Base-by-base conservation (phyloP, 2,329 filamentous ascomycete genomes). In the Botrytis porri region DNA sequence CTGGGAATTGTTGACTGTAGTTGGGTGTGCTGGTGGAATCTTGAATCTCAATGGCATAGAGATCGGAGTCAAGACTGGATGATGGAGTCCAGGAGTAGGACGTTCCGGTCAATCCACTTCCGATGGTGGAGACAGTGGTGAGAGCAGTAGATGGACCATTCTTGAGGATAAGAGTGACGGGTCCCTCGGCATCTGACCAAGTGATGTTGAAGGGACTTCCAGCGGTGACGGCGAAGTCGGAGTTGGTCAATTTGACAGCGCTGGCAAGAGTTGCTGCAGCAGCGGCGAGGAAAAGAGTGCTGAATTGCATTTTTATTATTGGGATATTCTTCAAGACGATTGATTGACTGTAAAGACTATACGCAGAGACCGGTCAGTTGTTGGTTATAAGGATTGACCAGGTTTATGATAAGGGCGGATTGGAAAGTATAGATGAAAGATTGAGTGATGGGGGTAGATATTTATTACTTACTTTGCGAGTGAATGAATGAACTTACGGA, bases 241-340 rank as follows among this genome's bases (percentile, higher is more conserved):
- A 29, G 63, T 78, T 81, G 64, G 78, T 80, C 74, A 81, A 75
- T 25, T 75, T 22, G 25, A 74, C 76, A 1, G 78, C 77, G n/a
- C 74, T 74, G 66, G 72, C 76, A 39, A 76, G 63, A 14, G 75
- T 73, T 51, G 77, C 71, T 16, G 77, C 74, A 12, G 75, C 74
- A 37, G 77, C 75, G 16, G 77, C 75, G 69, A 78, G 12, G 67
- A 80, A 73, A 71, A 77, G n/a, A 63, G 60, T 76, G 39, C 75
- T 73, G 78, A 80, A 79, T 75, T 78, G 76, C 80, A 81, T 81
- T 66, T 78, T 80, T 61, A 70, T 45, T 37, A 62, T 20, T 70
- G 10, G 29, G 10, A 32, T 45, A 29, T 60, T 70, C 29, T n/a
- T 37, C 1, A 69, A 61, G 57, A n/a, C 8, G 29, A n/a, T 61